A percentile compares a stretch with the other conserved stretches of the same genome.
Conservation (phyloP, 352 stramenopile species). For the Globisporangium cystogenes region DNA sequence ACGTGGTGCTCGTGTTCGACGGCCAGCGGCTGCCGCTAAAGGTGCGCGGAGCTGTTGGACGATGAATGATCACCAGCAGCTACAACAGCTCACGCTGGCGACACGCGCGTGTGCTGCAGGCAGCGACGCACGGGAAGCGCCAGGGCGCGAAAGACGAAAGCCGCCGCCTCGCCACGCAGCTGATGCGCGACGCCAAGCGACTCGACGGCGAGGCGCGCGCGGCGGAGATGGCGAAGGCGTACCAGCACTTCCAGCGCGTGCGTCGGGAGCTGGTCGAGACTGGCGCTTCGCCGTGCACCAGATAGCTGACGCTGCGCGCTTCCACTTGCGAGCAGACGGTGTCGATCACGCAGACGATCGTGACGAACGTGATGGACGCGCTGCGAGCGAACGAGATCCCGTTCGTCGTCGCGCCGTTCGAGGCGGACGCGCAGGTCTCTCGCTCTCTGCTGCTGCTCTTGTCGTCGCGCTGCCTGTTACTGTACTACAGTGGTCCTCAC, state of each 20-base stretch:
- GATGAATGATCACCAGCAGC: too few species aligned
- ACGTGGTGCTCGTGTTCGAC: constrained; percentile 72
- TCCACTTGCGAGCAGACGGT: constrained; percentile 27
- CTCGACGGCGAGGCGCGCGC: constrained; percentile 41
- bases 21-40: constrained; percentile 70
- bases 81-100: not conserved
- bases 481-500: too few species aligned
- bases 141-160: constrained; percentile 54
- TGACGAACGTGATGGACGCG: constrained; percentile 53
- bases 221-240: constrained; percentile 51
- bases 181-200: constrained; percentile 39
- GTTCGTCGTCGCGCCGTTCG: constrained; percentile 72
- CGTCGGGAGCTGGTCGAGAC: too few species aligned
- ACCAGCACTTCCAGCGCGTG: constrained; percentile 53
- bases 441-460: too few species aligned
- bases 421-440: constrained; percentile 56
- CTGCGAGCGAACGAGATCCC: constrained; percentile 32
- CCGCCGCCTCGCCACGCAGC: constrained; percentile 38
- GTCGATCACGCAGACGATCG: constrained; percentile 57
- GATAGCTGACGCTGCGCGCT: not conserved
- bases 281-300: too few species aligned
- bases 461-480: too few species aligned
- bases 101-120: constrained; percentile 22
- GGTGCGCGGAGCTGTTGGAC: constrained; percentile 11
- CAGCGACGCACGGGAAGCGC: constrained; percentile 59